Evolutionary conservation across 352 stramenopile genomes (phyloP), one percentile per base, ranked within the genome.

Genomic region (Lagenidium sp.): DNA sequence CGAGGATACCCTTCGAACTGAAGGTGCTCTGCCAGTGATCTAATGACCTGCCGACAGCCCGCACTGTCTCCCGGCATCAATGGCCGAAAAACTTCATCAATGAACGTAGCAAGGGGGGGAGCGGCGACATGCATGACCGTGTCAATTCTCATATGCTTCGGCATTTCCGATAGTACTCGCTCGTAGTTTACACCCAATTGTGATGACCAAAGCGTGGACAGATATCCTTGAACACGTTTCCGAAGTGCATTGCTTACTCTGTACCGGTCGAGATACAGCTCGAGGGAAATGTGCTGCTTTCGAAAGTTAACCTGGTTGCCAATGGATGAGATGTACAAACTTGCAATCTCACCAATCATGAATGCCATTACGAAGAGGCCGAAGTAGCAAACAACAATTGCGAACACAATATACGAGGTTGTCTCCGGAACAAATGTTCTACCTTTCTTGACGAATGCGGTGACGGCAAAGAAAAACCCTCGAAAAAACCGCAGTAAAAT

Each of bases 331-430:
- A 86, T 81, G 51, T 79, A 84, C 24, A 86, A 46, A 25, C 61
- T 79, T 2, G 74, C 70, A 26, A 82, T 69, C 30, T 86, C 70
- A 4, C 74, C 68, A 40, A 84, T 84, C 58, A 84, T 77, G 50
- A 84, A 86, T 2, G 65, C 68, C 64, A 81, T 82, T 1, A 65
- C 55, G 13, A 86, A 55, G 1, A 77, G 36, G 0, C 74, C 66
- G 4, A 59, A 28, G 40, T 84, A 83, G 43, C 65, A 82, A 15
- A 77, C 55, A 2, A 57, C n/a, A 39, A 81, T 68, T 11, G 69
- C 65, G 35, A 86, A 84, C 2, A 68, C 50, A 29, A 65, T 52
- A 8, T 69, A 52, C 1, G 20, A 41, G 18, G 58, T 68, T 0
- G 53, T 60, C 26, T 63, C 50, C 0, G 57, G 57, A 22, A 56